Evolutionary conservation across 2,329 filamentous ascomycete genomes (phyloP).

Genomic region (Clarireedia sp.): DNA sequence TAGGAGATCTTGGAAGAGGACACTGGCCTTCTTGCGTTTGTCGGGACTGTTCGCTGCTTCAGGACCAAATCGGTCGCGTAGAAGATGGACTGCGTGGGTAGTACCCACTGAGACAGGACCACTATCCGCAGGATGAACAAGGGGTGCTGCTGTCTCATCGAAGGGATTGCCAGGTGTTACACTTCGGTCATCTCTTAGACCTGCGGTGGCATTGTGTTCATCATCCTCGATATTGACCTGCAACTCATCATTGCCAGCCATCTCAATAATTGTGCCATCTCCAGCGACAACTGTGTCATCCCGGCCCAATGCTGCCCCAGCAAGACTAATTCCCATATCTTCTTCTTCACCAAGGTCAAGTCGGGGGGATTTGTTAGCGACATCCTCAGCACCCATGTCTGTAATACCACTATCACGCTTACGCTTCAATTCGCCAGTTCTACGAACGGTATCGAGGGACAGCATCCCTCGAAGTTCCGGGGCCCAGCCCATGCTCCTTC

Average conservation of each 20-base stretch:
- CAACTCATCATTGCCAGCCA: constrained; percentile 48
- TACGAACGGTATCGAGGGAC: constrained; percentile 74
- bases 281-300: constrained; percentile 35
- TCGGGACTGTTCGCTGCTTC: constrained; percentile 61
- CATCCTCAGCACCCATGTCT: constrained; percentile 60
- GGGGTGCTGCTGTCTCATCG: constrained; percentile 68
- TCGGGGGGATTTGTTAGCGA: constrained; percentile 55
- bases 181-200: constrained; percentile 29
- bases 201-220: constrained; percentile 37
- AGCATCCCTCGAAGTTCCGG: constrained; percentile 88
- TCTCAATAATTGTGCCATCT: constrained; percentile 57
- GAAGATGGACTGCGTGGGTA: constrained; percentile 89
- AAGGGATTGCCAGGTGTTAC: constrained; percentile 50
- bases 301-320: constrained; percentile 40
- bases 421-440: constrained; percentile 75
- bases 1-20: constrained; percentile 85
- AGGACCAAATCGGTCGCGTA: constrained; percentile 78
- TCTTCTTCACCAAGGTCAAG: constrained; percentile 57
- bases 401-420: constrained; percentile 86
- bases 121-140: constrained; percentile 74
- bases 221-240: constrained; percentile 38
- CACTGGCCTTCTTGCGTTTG: constrained; percentile 66
- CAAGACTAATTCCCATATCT: constrained; percentile 35
- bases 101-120: constrained; percentile 86
- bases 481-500: constrained; percentile 72